Evolutionary conservation across 768 basidiomycete genomes (phyloP), one percentile per base, ranked within the genome.

Genomic region (Lentinula lateritia): DNA sequence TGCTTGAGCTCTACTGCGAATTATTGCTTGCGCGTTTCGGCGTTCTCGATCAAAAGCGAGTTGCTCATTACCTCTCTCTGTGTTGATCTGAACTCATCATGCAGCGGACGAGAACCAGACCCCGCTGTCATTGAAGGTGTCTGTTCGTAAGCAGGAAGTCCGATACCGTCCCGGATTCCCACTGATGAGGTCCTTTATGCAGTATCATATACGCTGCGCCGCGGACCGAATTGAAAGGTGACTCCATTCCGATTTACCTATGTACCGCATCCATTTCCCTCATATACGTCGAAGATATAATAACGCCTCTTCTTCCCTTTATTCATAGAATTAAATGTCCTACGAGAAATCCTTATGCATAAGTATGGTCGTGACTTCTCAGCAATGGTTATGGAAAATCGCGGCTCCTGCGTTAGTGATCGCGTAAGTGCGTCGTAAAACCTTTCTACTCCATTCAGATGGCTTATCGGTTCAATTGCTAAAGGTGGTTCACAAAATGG

Each of bases 321-420:
- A 42, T 54, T 18, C 34, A 41, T 61, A 94, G 95, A 98, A 71
- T 82, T 99, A 42, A 92, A 97, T 65, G 78, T 93, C 41, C 74
- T 98, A 56, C 87, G 97, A 59, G 95, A 98, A 71, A 84, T 98
- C 71, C 82, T 99, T 61, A 92, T 95, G 90, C 92, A 95, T 72
- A 97, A 97, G 75, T 97, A 88, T 70, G 95, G 96, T 16, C 86
- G 96, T 20, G 93, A 95, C 52, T 98, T 92, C 71, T 85, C 95
- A 15, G 66, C 87, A 16, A 82, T 84, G n/a, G 87, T 91, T 2
- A 91, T 94, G 82, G 92, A 95, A 72, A 95, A 96, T 72, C 83
- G 80, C 48, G 86, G 90, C 66, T 78, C 79, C 15, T 86, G 88
- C 73, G 95, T 99, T 48, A 91, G 85, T 65, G 86, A 89, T 53